phyloP scores from a whole-genome alignment of 2,329 filamentous ascomycete genomes.

The Rhinocladiella similis region DNA sequence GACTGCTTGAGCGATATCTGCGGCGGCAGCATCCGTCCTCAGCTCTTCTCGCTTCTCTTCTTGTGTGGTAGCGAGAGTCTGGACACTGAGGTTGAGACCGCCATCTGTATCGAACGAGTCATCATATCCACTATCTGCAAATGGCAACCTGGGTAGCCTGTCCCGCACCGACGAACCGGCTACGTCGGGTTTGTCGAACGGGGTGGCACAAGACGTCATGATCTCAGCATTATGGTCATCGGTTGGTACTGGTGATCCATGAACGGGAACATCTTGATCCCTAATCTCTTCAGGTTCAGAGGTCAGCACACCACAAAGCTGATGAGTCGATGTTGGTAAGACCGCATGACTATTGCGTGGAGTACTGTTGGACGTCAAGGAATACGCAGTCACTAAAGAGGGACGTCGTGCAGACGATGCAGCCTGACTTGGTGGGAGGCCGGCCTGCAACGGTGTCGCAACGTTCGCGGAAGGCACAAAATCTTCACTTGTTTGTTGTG shows the following conservation, averaged over 20 bases:
- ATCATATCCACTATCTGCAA: conserved; percentile 24
- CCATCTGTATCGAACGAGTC: conserved; percentile 12
- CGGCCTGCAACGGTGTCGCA: neutral
- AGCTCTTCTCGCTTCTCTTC: neutral
- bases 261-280: neutral
- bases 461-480: neutral
- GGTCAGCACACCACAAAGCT: neutral
- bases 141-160: conserved; percentile 14
- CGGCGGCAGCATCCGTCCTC: no score
- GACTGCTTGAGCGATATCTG: no score
- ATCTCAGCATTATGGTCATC: no score
- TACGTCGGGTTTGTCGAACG: neutral
- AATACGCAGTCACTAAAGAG: conserved; percentile 12
- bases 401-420: conserved; percentile 8
- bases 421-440: neutral
- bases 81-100: neutral
- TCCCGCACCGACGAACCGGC: neutral
- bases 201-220: no score
- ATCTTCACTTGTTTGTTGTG: neutral
- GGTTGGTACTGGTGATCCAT: no score
- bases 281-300: neutral
- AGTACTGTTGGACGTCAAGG: conserved; percentile 24
- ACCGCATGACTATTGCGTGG: conserved; percentile 24
- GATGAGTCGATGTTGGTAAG: conserved; percentile 7
- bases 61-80: neutral